A percentile compares a stretch with the other conserved stretches of the same genome.
Conservation (phyloP, 23 red algal species). For the Gracilaria domingensis region DNA sequence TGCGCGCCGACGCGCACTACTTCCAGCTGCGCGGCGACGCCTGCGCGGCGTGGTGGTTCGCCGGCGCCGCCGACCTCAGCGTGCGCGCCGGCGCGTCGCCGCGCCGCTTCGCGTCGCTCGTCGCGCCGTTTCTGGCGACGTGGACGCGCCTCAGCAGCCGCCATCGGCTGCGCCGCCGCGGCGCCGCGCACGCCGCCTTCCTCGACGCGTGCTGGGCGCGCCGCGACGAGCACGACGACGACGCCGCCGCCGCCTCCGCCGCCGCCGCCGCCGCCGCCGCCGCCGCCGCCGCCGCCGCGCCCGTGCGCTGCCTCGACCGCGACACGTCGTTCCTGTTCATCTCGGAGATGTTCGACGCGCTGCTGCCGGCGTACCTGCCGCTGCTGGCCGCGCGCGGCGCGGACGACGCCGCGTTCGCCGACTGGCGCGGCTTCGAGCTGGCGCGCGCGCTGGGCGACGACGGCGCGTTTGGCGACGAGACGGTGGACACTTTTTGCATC, state of each 20-base stretch:
- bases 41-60: constrained; percentile 65
- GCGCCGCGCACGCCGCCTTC: neutral
- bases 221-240: no score
- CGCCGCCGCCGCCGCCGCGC: no score
- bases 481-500: constrained; percentile 56
- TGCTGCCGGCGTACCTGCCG: constrained; percentile 68
- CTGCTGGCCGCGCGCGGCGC: neutral
- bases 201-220: constrained; percentile 3
- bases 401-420: constrained; percentile 34
- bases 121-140: constrained; percentile 39
- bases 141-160: constrained; percentile 33
- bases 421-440: constrained; percentile 27
- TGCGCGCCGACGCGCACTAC: constrained; percentile 65
- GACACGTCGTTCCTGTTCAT: constrained; percentile 45
- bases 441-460: neutral
- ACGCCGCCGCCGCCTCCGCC: no score
- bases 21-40: constrained; percentile 56
- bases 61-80: constrained; percentile 58
- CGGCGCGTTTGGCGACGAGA: constrained; percentile 32
- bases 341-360: constrained; percentile 50
- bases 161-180: neutral
- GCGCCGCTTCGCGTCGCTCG: neutral
- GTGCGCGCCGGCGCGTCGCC: constrained; percentile 7
- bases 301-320: constrained; percentile 24
- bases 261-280: no score